Percentiles rank a stretch among this genome's conserved stretches.
phyloP scores from a whole-genome alignment of 768 basidiomycete species.

The Boletus edulis region DNA sequence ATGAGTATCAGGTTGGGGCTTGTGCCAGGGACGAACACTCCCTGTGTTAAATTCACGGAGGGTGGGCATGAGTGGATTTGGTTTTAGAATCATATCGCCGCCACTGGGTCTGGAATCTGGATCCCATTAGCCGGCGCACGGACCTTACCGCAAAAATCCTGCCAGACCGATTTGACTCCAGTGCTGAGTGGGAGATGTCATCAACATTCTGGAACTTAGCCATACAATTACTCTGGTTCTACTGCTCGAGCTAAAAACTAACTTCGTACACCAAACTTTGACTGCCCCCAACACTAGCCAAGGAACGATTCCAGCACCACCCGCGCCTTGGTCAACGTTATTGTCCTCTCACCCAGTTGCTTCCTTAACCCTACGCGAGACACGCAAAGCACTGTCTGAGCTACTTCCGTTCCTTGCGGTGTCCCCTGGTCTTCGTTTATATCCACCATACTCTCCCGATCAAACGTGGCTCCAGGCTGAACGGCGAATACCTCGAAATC shows the following conservation, averaged over 20 bases:
- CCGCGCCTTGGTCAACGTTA: neutral
- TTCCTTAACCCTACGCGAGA: neutral
- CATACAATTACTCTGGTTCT: too few species aligned
- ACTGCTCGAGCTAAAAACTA: too few species aligned
- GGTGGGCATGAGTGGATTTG: neutral
- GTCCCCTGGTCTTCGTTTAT: too few species aligned
- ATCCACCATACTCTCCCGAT: neutral
- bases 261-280: too few species aligned
- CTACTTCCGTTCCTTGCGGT: neutral
- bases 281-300: neutral
- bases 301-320: neutral
- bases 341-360: neutral
- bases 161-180: too few species aligned
- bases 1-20: neutral
- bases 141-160: too few species aligned
- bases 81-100: too few species aligned
- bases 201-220: too few species aligned
- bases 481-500: conserved; percentile 6
- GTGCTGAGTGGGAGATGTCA: too few species aligned
- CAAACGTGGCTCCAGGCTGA: neutral
- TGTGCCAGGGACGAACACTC: neutral
- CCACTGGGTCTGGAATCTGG: too few species aligned
- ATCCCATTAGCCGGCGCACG: too few species aligned
- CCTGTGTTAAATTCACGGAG: neutral
- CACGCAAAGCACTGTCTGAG: neutral